Evolutionary conservation across 805 yeast genomes (phyloP).

Genomic region (Isabelozyma heimii): DNA sequence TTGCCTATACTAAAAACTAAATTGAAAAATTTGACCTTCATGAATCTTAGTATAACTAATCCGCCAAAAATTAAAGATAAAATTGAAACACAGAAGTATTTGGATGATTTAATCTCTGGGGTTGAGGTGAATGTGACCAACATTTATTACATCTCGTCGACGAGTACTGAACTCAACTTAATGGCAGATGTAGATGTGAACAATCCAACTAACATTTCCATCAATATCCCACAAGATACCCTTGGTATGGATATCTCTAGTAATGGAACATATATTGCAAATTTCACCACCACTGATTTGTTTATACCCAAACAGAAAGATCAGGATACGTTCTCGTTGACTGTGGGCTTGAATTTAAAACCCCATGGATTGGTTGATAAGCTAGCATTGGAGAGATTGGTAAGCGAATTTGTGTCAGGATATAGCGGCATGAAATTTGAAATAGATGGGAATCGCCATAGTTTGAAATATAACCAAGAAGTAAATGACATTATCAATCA

Average conservation of each 20-base stretch:
- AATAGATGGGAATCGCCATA: not conserved
- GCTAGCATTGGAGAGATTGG: conserved; percentile 11
- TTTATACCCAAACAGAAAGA: conserved; percentile 11
- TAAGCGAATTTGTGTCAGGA: conserved; percentile 18
- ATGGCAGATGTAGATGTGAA: conserved; percentile 24
- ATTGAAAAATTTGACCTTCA: not conserved
- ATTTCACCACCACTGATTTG: conserved; percentile 18
- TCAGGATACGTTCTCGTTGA: conserved; percentile 10
- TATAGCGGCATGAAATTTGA: conserved; percentile 6
- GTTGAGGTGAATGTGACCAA: conserved; percentile 12
- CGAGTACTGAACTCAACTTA: conserved; percentile 17
- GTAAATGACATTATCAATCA: conserved; percentile 11
- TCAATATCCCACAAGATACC: conserved; percentile 18
- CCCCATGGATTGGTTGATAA: conserved; percentile 4
- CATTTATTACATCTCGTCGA: conserved; percentile 25
- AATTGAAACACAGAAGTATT: conserved; percentile 4
- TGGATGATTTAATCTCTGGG: conserved; percentile 3
- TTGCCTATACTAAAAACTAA: conserved; percentile 6
- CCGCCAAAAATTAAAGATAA: not conserved
- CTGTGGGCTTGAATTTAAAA: conserved; percentile 13
- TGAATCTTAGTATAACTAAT: not conserved
- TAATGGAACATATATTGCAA: conserved; percentile 35
- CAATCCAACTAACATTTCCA: conserved; percentile 29
- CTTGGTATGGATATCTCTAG: conserved; percentile 24
- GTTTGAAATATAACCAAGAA: conserved; percentile 5